A percentile compares a stretch with the other conserved stretches of the same genome.
These are phyloP conservation scores for Seminavis robusta DNA, from an alignment of 108 stramenopile genomes.

Conservation along the genomic window DNA sequence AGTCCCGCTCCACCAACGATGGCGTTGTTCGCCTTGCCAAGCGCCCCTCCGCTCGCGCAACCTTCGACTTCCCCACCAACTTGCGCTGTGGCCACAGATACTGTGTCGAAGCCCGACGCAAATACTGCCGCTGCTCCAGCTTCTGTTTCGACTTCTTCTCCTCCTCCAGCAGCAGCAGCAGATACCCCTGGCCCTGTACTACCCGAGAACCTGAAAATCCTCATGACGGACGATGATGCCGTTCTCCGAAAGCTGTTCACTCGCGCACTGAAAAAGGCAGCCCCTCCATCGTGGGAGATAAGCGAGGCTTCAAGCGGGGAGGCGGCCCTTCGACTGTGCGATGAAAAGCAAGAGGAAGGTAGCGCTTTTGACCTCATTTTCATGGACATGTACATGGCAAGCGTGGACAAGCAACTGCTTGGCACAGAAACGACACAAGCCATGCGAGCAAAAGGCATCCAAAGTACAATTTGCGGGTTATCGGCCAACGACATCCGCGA, in stretches of 20 bases:
- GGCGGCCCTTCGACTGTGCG: constrained; percentile 17
- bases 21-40: too few relatives aligned
- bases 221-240: constrained; percentile 37
- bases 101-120: too few relatives aligned
- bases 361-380: constrained; percentile 28
- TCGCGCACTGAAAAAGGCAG: constrained; percentile 10
- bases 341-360: constrained; percentile 2
- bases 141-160: too few relatives aligned
- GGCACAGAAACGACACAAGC: constrained; percentile 52
- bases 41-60: too few relatives aligned
- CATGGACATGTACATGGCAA: constrained; percentile 32
- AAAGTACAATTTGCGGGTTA: constrained; percentile 42
- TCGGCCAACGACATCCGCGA: constrained; percentile 51
- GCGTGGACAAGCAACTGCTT: constrained; percentile 51
- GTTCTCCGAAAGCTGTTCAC: constrained; percentile 31
- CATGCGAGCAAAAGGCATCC: constrained; percentile 37
- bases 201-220: constrained; percentile 11
- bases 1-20: too few relatives aligned
- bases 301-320: constrained; percentile 38
- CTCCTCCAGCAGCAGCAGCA: too few relatives aligned
- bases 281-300: constrained; percentile 22
- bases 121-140: too few relatives aligned
- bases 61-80: too few relatives aligned
- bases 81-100: too few relatives aligned
- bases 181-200: too few relatives aligned